Evolutionary conservation across 2,329 filamentous ascomycete genomes (phyloP), one percentile per base, ranked within the genome.

Genomic region (Macrophomina pseudophaseolina): DNA sequence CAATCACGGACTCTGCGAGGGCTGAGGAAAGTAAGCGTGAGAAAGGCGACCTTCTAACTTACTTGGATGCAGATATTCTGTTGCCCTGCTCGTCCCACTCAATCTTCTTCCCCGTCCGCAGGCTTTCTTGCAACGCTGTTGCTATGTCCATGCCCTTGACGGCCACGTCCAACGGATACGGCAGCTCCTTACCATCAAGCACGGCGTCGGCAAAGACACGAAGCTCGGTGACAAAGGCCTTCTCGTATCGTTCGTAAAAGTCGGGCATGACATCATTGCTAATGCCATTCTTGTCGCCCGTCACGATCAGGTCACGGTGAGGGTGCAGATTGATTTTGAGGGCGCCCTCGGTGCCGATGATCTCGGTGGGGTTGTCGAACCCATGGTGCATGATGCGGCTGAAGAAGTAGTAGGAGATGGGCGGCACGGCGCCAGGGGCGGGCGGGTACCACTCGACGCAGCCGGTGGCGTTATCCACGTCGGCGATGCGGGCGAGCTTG

Each of bases 401-500:
- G 64, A 76, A 78, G 70, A 82, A 82, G 70, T 79, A 81, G 68
- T 81, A 77, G 0, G 81, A 80, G 38, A 83, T 80, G 66, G 78
- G 77, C 4, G 80, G 80, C 35, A 75, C 76, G 7, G 11, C 32
- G 30, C 23, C 53, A 2, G 53, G 18, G 6, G 64, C 12, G 3
- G 42, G 64, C 32, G 64, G 44, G 72, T 75, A 79, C 69, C 79
- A 83, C 68, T 83, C 80, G 51, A 83, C 79, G n/a, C 80, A 73
- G 3, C 79, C 81, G 3, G 83, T 75, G 5, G 75, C 80, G 65
- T 82, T 83, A 70, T 83, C 81, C n/a, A 75, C 77, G 67, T 83
- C 81, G 23, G 76, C 73, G 67, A 76, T 70, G n/a, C 75, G 72
- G 18, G 74, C 72, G 3, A 82, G 76, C 35, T 77, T 79, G 16